Conservation (phyloP, 352 stramenopile genomes). For the Pythium myriotylum region DNA sequence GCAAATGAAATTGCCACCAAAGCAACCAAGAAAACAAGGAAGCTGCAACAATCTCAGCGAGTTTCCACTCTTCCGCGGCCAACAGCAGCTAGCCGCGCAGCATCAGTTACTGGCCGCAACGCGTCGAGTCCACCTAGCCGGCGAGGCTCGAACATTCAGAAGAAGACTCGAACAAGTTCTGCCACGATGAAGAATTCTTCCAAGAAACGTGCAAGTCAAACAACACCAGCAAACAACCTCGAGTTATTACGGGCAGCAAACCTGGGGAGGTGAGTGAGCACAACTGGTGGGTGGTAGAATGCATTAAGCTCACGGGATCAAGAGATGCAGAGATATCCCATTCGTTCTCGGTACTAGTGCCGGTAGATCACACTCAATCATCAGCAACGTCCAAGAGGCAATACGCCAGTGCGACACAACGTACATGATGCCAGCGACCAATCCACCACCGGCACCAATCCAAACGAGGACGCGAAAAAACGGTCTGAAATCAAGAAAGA, state of each 20-base stretch:
- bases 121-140: constrained; percentile 1
- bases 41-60: constrained; percentile 52
- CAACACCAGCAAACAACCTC: constrained; percentile 51
- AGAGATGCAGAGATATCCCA: constrained; percentile 46
- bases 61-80: constrained; percentile 49
- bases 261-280: constrained; percentile 53
- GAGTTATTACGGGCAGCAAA: constrained; percentile 66
- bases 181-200: constrained; percentile 15
- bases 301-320: too few relatives aligned
- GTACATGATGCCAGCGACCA: constrained; percentile 40
- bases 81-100: constrained; percentile 59
- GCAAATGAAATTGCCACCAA: constrained; percentile 56
- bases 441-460: constrained; percentile 7
- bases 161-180: constrained; percentile 18
- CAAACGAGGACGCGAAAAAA: not conserved
- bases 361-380: constrained; percentile 67
- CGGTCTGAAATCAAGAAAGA: constrained; percentile 9
- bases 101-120: constrained; percentile 16
- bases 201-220: constrained; percentile 35
- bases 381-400: constrained; percentile 74
- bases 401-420: constrained; percentile 67
- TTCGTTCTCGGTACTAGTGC: constrained; percentile 67
- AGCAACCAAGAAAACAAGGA: constrained; percentile 57
- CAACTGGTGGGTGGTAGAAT: not conserved
- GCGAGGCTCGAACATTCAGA: not conserved